Percentiles rank a stretch among this genome's conserved stretches.
Conservation (phyloP, 2,329 filamentous ascomycete genomes). For the Aquanectria penicillioides region DNA sequence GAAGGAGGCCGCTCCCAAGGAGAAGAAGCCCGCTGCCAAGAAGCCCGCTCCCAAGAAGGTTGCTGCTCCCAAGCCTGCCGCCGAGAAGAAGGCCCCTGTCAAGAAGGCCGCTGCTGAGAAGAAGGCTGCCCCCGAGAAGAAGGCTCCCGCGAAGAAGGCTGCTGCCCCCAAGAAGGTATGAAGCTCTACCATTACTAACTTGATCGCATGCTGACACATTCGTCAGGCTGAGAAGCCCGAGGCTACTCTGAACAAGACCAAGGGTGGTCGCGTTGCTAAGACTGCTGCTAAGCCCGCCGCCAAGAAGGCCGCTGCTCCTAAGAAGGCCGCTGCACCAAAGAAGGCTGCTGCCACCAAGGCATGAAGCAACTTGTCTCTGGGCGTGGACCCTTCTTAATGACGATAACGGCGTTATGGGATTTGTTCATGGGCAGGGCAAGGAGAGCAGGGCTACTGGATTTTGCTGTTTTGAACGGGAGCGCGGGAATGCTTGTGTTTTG, state of each 20-base stretch:
- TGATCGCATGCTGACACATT: not conserved
- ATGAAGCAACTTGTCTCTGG: slow-evolving; percentile 37
- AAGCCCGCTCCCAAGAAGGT: slow-evolving; percentile 56
- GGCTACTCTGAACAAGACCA: slow-evolving; percentile 80
- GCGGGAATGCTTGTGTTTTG: slow-evolving; percentile 36
- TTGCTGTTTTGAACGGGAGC: slow-evolving; percentile 39
- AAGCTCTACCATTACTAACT: not conserved
- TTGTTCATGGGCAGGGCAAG: slow-evolving; percentile 39
- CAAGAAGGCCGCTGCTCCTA: slow-evolving; percentile 55
- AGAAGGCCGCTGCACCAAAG: slow-evolving; percentile 58
- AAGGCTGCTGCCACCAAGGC: slow-evolving; percentile 58
- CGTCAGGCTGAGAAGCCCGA: slow-evolving; percentile 62
- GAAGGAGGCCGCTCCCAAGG: slow-evolving; percentile 34
- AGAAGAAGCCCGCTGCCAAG: slow-evolving; percentile 50
- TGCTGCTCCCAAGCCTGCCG: slow-evolving; percentile 36
- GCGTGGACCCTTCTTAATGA: slow-evolving; percentile 49
- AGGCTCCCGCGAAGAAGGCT: slow-evolving; percentile 40
- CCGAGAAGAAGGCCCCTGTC: slow-evolving; percentile 35
- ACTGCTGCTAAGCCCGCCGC: slow-evolving; percentile 60
- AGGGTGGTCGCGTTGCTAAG: slow-evolving; percentile 87
- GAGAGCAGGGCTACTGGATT: slow-evolving; percentile 41
- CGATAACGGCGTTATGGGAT: slow-evolving; percentile 49
- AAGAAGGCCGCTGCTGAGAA: slow-evolving; percentile 49
- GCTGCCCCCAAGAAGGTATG: slow-evolving; percentile 38
- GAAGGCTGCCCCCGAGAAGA: slow-evolving; percentile 58